Percentiles rank a stretch among this genome's conserved stretches.
These are phyloP conservation scores for Colletotrichum higginsianum DNA, from an alignment of 2,329 filamentous ascomycete genomes.

Conservation along the genomic window DNA sequence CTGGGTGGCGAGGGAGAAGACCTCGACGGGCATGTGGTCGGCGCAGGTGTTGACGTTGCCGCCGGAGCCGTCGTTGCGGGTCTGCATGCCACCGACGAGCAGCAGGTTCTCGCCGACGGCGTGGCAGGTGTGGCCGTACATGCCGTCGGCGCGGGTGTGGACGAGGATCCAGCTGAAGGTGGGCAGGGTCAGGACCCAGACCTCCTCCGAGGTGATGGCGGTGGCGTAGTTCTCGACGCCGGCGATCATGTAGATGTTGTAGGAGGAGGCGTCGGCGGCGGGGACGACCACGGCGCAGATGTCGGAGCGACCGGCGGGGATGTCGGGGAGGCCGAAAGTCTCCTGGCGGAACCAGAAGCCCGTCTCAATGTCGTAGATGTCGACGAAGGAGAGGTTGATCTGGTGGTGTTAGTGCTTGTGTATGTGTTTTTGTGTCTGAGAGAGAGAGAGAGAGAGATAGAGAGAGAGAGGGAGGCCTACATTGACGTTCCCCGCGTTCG, in stretches of 20 bases:
- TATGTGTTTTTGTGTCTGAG: too few relatives aligned
- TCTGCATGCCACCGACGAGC: slow-evolving; percentile 43
- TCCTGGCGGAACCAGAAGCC: slow-evolving; percentile 45
- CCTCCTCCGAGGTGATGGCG: slow-evolving; percentile 34
- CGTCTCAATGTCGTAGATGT: slow-evolving; percentile 44
- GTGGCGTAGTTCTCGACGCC: slow-evolving; percentile 42
- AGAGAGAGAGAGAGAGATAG: too few relatives aligned
- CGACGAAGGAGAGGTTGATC: slow-evolving; percentile 43
- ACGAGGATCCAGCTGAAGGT: slow-evolving; percentile 44
- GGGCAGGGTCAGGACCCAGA: slow-evolving; percentile 41
- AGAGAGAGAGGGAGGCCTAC: not conserved
- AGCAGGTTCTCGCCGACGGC: slow-evolving; percentile 40
- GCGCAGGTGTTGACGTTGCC: slow-evolving; percentile 38
- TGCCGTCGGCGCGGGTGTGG: slow-evolving; percentile 37
- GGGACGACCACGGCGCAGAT: slow-evolving; percentile 43
- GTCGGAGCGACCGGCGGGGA: slow-evolving; percentile 43
- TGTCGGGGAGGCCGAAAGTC: slow-evolving; percentile 42
- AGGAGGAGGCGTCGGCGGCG: slow-evolving; percentile 42
- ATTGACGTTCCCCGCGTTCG: slow-evolving; percentile 23
- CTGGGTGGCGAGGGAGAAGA: slow-evolving; percentile 43
- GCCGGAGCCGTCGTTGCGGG: slow-evolving; percentile 30
- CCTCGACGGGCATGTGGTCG: slow-evolving; percentile 45
- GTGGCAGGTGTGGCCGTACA: slow-evolving; percentile 44
- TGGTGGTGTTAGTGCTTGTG: not conserved
- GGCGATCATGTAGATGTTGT: slow-evolving; percentile 44